Evolutionary conservation across 2,329 filamentous ascomycete genomes (phyloP).

Genomic region (Thelonectria blattea): DNA sequence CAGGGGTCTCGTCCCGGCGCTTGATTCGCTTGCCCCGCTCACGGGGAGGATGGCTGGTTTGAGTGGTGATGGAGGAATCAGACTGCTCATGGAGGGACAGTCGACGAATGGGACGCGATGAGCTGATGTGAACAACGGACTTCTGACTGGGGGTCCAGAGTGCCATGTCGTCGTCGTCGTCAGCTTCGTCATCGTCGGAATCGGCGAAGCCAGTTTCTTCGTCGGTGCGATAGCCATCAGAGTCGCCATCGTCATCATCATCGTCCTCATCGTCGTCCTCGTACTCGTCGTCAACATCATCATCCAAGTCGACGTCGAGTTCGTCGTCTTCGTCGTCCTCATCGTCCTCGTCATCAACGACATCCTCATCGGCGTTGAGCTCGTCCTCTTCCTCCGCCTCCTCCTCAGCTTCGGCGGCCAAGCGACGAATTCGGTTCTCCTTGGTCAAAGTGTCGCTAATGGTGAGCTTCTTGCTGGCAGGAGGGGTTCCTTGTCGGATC

Average conservation of each 20-base stretch:
- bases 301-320: constrained; percentile 56
- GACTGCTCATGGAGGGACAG: constrained; percentile 57
- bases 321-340: constrained; percentile 55
- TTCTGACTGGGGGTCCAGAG: constrained; percentile 59
- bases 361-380: constrained; percentile 50
- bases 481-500: constrained; percentile 73
- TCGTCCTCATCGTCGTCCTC: constrained; percentile 58
- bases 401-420: constrained; percentile 90
- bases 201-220: constrained; percentile 73
- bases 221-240: constrained; percentile 77
- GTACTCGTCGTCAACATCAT: constrained; percentile 57
- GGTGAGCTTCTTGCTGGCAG: constrained; percentile 74
- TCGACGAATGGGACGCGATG: constrained; percentile 43
- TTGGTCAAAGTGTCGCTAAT: constrained; percentile 89
- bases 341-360: constrained; percentile 49
- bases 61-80: constrained; percentile 65
- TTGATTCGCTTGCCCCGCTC: constrained; percentile 37
- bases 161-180: constrained; percentile 71
- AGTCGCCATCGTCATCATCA: constrained; percentile 61
- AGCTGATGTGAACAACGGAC: constrained; percentile 45
- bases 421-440: constrained; percentile 84
- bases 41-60: constrained; percentile 45
- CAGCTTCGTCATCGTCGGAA: constrained; percentile 70
- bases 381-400: constrained; percentile 82
- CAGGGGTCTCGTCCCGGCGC: constrained; percentile 65